Evolutionary conservation across 495 filamentous ascomycete genomes (phyloP).

Genomic region (Physcia stellaris): DNA sequence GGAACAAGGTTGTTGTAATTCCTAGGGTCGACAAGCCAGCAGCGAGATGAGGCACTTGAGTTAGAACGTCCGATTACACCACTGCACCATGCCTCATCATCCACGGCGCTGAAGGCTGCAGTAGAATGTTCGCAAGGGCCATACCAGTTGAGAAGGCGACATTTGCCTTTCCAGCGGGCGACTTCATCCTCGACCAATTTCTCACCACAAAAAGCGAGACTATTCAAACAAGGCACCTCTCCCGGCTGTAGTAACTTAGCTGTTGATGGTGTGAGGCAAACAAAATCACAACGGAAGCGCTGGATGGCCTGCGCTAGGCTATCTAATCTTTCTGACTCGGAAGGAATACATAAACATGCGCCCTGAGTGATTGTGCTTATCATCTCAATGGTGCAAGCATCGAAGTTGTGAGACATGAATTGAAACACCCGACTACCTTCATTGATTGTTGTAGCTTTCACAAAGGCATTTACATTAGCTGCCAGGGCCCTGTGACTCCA

Average conservation of each 20-base stretch:
- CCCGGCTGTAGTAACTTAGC: slow-evolving; percentile 24
- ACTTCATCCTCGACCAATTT: slow-evolving; percentile 7
- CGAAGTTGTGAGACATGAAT: slow-evolving; percentile 19
- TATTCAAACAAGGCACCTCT: slow-evolving; percentile 19
- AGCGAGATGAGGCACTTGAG: slow-evolving; percentile 4
- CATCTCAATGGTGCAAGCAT: slow-evolving; percentile 30
- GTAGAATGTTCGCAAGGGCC: too few relatives aligned
- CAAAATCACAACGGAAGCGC: slow-evolving; percentile 11
- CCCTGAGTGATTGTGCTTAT: slow-evolving; percentile 33
- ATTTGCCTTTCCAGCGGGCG: slow-evolving; percentile 10
- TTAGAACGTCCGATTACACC: slow-evolving; percentile 4
- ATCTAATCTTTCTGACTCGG: slow-evolving; percentile 23
- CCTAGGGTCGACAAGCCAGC: slow-evolving; percentile 28
- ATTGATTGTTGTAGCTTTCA: slow-evolving; percentile 5
- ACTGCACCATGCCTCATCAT: background rate
- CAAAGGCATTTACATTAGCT: slow-evolving; percentile 6
- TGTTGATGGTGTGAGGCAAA: slow-evolving; percentile 33
- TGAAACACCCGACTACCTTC: slow-evolving; percentile 11
- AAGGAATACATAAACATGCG: slow-evolving; percentile 33
- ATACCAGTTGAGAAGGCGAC: slow-evolving; percentile 8
- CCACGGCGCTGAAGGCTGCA: too few relatives aligned
- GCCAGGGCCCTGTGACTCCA: slow-evolving; percentile 12
- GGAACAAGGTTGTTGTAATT: slow-evolving; percentile 25
- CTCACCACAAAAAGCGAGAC: slow-evolving; percentile 26
- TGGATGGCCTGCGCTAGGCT: slow-evolving; percentile 15